phyloP scores from a whole-genome alignment of 2,329 filamentous ascomycete species.

The Trichophyton verrucosum region DNA sequence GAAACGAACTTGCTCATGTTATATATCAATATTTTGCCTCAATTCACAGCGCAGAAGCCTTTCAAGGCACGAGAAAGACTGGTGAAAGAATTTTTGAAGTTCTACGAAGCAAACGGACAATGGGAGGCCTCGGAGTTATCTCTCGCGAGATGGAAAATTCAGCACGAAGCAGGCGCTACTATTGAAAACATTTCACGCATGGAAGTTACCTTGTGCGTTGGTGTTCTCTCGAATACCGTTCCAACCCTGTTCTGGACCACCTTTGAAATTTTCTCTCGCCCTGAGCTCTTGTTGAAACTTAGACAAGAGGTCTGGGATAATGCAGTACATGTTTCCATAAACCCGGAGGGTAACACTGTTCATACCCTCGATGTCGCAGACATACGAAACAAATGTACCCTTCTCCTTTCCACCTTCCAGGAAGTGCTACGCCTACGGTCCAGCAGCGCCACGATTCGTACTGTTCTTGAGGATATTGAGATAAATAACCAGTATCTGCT shows the following conservation, averaged over 20 bases:
- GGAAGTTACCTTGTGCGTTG: conserved; percentile 23
- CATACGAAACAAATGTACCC: not conserved
- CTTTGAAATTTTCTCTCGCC: conserved; percentile 32
- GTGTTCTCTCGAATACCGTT: conserved; percentile 32
- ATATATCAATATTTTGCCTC: not conserved
- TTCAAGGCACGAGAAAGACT: not conserved
- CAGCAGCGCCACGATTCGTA: not conserved
- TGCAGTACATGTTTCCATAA: not conserved
- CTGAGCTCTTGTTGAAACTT: conserved; percentile 8
- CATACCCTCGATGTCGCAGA: not conserved
- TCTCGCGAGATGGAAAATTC: not conserved
- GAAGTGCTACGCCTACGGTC: conserved; percentile 1
- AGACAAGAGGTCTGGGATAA: conserved; percentile 1
- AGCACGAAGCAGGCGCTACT: not conserved
- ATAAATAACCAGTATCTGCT: not conserved
- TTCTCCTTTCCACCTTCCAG: not conserved
- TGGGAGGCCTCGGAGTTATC: not conserved
- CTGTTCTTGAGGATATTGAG: not conserved
- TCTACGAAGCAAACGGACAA: not conserved
- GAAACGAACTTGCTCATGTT: not conserved
- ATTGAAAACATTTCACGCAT: conserved; percentile 17
- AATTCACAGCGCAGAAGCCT: not conserved
- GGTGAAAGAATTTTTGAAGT: not conserved
- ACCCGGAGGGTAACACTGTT: not conserved
- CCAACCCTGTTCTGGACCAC: conserved; percentile 37